Conservation (phyloP, 129 eudicot genomes). For the Erigeron canadensis region DNA sequence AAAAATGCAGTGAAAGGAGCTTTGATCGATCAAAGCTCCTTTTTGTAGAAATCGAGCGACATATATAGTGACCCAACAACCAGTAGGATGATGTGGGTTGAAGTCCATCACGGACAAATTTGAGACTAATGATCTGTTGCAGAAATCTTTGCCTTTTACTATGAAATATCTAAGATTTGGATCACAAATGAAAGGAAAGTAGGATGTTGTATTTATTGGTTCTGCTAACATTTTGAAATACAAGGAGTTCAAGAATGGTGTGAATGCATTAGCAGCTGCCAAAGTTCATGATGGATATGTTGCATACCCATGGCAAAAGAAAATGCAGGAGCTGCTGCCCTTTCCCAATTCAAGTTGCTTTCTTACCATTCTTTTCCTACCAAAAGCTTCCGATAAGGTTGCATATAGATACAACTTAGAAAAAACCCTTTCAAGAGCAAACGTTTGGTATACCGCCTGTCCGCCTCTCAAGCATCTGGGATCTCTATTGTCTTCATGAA, state of each 20-base stretch:
- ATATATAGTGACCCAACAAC: too few relatives aligned
- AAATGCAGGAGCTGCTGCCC: conserved; percentile 62
- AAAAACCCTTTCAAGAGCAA: conserved; percentile 87
- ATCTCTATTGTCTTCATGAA: conserved; percentile 80
- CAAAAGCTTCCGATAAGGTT: conserved; percentile 57
- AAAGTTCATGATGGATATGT: conserved; percentile 86
- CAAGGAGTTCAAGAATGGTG: conserved; percentile 65
- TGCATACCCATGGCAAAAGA: conserved; percentile 80
- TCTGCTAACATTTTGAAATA: not conserved
- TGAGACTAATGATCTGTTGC: too few relatives aligned
- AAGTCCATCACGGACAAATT: too few relatives aligned
- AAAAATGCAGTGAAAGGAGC: too few relatives aligned
- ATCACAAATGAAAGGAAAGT: not conserved
- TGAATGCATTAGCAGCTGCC: conserved; percentile 58
- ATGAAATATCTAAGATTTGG: not conserved
- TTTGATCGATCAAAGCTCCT: too few relatives aligned
- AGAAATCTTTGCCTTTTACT: too few relatives aligned
- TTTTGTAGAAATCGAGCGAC: too few relatives aligned
- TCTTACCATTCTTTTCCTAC: conserved; percentile 76
- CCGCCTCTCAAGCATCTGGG: conserved; percentile 83
- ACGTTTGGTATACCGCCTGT: conserved; percentile 81
- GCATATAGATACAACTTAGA: conserved; percentile 65
- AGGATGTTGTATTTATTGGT: not conserved
- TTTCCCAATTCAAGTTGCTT: conserved; percentile 85
- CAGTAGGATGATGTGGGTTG: too few relatives aligned